A percentile compares a stretch with the other conserved stretches of the same genome.
Evolutionary conservation across 2,329 filamentous ascomycete species (phyloP).

Genomic region (Phyllosticta citribraziliensis): DNA sequence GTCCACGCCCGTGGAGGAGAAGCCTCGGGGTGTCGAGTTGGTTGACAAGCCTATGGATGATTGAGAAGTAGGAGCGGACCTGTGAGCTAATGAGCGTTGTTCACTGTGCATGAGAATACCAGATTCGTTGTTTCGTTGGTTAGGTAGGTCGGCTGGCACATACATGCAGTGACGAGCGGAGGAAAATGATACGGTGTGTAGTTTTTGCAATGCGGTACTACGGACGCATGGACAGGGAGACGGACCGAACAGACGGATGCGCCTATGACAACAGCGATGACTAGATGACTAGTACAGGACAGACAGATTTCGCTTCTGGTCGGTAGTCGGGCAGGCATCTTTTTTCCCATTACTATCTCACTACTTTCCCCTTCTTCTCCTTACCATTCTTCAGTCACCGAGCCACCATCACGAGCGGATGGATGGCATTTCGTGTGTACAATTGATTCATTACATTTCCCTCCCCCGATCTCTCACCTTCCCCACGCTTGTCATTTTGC

Average conservation of each 20-base stretch:
- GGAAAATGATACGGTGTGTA: neutral
- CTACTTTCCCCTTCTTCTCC: neutral
- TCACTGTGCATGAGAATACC: neutral
- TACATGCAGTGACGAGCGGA: neutral
- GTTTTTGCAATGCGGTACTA: neutral
- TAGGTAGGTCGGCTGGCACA: neutral
- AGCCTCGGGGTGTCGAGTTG: conserved; percentile 50
- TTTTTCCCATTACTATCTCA: neutral
- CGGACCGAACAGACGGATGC: neutral
- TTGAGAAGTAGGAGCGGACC: conserved; percentile 23
- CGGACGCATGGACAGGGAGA: neutral
- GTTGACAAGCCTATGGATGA: conserved; percentile 73
- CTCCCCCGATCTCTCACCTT: neutral
- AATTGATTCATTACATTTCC: neutral
- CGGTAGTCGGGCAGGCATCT: neutral
- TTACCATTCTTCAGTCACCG: neutral
- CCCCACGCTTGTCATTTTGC: neutral
- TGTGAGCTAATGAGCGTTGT: neutral
- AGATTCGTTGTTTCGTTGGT: neutral
- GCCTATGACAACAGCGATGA: neutral
- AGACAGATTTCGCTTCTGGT: neutral
- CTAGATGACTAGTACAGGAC: neutral
- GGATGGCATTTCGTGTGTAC: neutral
- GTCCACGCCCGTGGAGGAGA: conserved; percentile 31
- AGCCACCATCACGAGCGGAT: neutral